Conservation (phyloP, 2,329 filamentous ascomycete genomes). For the Aspergillus sp. region DNA sequence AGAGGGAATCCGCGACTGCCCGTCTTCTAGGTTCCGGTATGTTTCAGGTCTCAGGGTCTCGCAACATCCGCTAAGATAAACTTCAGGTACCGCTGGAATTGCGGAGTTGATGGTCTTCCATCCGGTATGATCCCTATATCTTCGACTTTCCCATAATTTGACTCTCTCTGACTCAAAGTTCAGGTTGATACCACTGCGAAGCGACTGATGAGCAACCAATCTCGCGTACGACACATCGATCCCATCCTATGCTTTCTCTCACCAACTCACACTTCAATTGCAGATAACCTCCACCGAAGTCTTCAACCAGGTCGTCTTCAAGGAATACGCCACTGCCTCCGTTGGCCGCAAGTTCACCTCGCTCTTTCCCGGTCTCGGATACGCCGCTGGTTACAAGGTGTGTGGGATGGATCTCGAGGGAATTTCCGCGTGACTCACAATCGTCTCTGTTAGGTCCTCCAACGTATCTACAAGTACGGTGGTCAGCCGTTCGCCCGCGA, state of each 20-base stretch:
- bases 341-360: conserved; percentile 81
- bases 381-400: conserved; percentile 95
- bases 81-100: conserved; percentile 81
- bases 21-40: conserved; percentile 88
- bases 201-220: conserved; percentile 98
- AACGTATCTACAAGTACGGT: conserved; percentile 98
- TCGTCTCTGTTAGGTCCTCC: conserved; percentile 62
- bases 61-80: conserved; percentile 11
- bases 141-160: not conserved
- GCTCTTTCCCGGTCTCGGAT: conserved; percentile 93
- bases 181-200: conserved; percentile 98
- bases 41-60: conserved; percentile 12
- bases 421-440: not conserved
- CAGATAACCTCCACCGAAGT: conserved; percentile 60
- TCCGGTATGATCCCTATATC: conserved; percentile 57
- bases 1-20: conserved; percentile 87
- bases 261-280: conserved; percentile 16
- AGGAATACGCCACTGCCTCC: conserved; percentile 74
- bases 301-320: conserved; percentile 92
- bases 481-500: conserved; percentile 94
- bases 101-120: conserved; percentile 92
- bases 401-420: conserved; percentile 11
- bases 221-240: conserved; percentile 54
- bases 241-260: too few relatives aligned
- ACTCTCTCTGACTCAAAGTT: conserved; percentile 20